Percentiles rank a stretch among this genome's conserved stretches.
Conservation (phyloP, 208 protist genomes). For the Acanthamoeba rhysodes region DNA sequence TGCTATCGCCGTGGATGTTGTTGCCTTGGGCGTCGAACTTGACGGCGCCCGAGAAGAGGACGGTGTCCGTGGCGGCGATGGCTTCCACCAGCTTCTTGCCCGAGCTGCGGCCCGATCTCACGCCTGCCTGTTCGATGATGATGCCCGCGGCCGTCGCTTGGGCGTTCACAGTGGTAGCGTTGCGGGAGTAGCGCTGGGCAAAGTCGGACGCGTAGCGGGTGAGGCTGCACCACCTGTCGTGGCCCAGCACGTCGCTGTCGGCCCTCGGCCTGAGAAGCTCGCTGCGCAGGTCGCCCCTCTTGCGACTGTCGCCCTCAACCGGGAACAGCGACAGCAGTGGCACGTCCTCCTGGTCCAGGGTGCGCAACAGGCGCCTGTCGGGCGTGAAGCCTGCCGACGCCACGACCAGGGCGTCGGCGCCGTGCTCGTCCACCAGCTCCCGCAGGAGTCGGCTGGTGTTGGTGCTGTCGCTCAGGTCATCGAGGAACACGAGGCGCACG, state of each 20-base stretch:
- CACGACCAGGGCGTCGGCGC: background rate
- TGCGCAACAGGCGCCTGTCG: background rate
- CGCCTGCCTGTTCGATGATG: background rate
- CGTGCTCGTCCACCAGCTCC: background rate
- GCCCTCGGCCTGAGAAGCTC: background rate
- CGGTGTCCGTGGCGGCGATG: background rate
- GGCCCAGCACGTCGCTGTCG: background rate
- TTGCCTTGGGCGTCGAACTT: background rate
- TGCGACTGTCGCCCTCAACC: background rate
- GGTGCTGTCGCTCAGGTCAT: background rate
- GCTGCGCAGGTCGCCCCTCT: background rate
- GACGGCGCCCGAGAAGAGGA: background rate
- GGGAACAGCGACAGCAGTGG: background rate
- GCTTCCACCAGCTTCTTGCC: background rate
- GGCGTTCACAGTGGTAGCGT: background rate
- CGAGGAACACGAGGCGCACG: background rate
- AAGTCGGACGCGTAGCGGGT: background rate
- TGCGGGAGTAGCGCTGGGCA: background rate
- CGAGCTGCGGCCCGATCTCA: background rate
- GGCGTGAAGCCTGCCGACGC: background rate
- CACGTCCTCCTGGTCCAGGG: background rate
- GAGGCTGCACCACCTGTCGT: background rate
- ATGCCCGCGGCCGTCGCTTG: background rate
- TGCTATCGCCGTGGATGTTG: background rate
- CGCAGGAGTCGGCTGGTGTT: background rate